These are phyloP conservation scores for Arxiozyma telluris DNA, from an alignment of 1,139 yeast genomes.

Conservation along the genomic window DNA sequence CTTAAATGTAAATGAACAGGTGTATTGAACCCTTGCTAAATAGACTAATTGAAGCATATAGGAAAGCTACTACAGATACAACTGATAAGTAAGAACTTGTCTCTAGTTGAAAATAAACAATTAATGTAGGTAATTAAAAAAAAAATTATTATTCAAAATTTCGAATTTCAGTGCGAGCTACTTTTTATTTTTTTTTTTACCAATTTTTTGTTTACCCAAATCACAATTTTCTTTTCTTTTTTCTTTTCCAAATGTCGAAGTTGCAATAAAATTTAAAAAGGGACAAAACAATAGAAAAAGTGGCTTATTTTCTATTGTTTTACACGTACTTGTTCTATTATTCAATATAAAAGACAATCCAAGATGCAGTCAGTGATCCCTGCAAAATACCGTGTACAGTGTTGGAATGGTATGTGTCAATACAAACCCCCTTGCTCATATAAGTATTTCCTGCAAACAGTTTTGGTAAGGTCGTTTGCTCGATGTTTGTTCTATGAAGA, in stretches of 20 bases:
- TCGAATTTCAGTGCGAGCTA: neutral
- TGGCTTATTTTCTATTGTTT: neutral
- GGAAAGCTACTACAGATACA: neutral
- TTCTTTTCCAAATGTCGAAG: neutral
- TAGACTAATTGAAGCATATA: neutral
- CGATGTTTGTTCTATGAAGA: too few relatives aligned
- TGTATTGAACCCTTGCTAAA: neutral
- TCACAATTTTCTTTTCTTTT: neutral
- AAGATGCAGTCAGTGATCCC: too few relatives aligned
- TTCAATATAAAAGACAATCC: too few relatives aligned
- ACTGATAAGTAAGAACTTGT: neutral
- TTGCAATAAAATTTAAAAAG: neutral
- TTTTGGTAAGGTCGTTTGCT: too few relatives aligned
- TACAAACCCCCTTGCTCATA: too few relatives aligned
- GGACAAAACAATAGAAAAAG: neutral
- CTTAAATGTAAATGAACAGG: neutral
- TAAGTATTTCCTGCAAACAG: too few relatives aligned
- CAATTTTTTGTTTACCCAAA: neutral
- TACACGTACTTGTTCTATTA: neutral
- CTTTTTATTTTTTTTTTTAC: neutral
- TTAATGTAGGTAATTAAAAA: too few relatives aligned
- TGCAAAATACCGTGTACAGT: too few relatives aligned
- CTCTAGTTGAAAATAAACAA: too few relatives aligned
- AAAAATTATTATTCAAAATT: too few relatives aligned
- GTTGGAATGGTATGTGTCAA: too few relatives aligned